Conservation (phyloP, 176 grass and related monocot genomes). For the Sorghum bicolor region Sorghum_bicolor_NCBIv3 NC_012879.2:51046001-51046500, state of each 20-base stretch:
- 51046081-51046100: background rate
- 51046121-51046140: background rate
- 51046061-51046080: background rate
- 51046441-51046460: slow-evolving; percentile 91
- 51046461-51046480: slow-evolving; percentile 65
- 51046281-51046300: slow-evolving; percentile 78
- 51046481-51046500: slow-evolving; percentile 87
- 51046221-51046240: background rate
- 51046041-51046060: background rate
- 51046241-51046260: background rate
- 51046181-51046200: background rate
- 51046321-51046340: slow-evolving; percentile 87
- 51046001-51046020: slow-evolving; percentile 9
- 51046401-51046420: slow-evolving; percentile 59
- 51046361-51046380: slow-evolving; percentile 74
- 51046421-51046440: slow-evolving; percentile 90
- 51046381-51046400: slow-evolving; percentile 58
- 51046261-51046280: slow-evolving; percentile 67
- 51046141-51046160: background rate
- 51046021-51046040: slow-evolving; percentile 8
- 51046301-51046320: slow-evolving; percentile 95
- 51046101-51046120: background rate
- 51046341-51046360: slow-evolving; percentile 83
- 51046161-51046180: background rate
- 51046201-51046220: background rate